Base-by-base conservation (phyloP, 257 asterid species). In the Solanum habrochaites region DNA sequence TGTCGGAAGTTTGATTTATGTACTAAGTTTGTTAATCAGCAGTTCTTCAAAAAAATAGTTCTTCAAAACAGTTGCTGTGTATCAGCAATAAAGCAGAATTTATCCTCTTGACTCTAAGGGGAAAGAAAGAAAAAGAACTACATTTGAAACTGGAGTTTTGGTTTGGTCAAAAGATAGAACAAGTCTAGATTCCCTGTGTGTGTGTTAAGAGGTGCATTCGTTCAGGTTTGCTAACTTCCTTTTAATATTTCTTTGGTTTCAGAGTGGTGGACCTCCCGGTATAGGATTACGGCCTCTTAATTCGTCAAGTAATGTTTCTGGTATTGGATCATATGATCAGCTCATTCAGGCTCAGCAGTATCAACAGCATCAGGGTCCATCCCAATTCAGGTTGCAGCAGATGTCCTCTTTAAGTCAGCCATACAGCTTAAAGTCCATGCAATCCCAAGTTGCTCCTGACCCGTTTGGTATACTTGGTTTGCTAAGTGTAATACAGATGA, bases 381-480 rank as follows among this genome's bases (percentile, higher is more conserved):
- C 98, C 74, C 96, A 92, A 82, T 91, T 96, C 83, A 97, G 93
- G 77, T 81, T 81, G 45, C 85, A 81, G 69, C 85, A 81, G 56
- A 49, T 81, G 69, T 81, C 85, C 45, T 47, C 67, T 49, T 49
- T 87, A 93, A 86, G 88, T 87, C 94, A 93, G 89, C 62, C 62
- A 52, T 52, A 52, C 62, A 95, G 93, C 87, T 77, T 90, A 74
- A 92, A 90, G 90, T 89, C 94, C 86, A 60, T 88, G 62, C 95
- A 90, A 90, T 93, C 93, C 42, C 75, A 94, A 81, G 93, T 87
- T 84, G 90, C 93, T 83, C 89, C 96, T n/a, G 98, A 93, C 90
- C 94, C 89, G 37, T 94, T 88, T 86, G 98, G 98, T 82, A 91
- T 96, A 94, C 92, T 92, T 72, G 98, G 98, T 89, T 89, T 96